Base-by-base conservation (phyloP, 192 early-diverging fungal species). In the Chytriomyces sp. region DNA sequence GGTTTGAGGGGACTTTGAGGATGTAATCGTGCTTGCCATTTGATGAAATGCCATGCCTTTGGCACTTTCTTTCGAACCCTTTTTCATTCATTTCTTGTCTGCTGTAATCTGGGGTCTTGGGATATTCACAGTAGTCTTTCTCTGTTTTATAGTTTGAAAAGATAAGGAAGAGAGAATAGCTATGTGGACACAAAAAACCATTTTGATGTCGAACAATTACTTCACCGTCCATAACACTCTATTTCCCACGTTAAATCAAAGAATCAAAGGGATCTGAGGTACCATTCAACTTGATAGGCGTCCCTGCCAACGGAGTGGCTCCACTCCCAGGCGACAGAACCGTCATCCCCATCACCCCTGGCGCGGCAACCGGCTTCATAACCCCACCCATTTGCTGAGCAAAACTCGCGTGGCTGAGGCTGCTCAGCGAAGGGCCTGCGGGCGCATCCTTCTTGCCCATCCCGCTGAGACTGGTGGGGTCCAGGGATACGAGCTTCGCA, bases 401-500 rank as follows among this genome's bases (percentile, higher is more conserved):
- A 49, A 33, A 32, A 37, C 33, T 28, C 32, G 59, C 25, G 33
- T 30, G 32, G 26, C 17, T 17, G 38, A 61, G 22, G 6, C 32
- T 49, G 39, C 39, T 65, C 63, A 65, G 34, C 0, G 28, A 33
- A 10, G 63, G 63, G 19, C 63, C 63, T 7, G 39, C 33, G 12
- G 38, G 25, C 10, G 19, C 31, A 5, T 41, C 81, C 57, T 74
- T 73, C 54, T 74, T 78, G 30, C 72, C 79, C 36, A 52, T 22
- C 0, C 76, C 69, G 3, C 73, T 54, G 31, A 85, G 71, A 0
- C 81, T 67, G 22, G 34, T 75, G 3, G 83, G 66, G 64, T 85
- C 80, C 10, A 85, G 72, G 2, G 83, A 81, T 5, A 85, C 83
- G 2, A 85, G 72, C 49, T 77, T 78, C 25, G 62, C 32, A 57